phyloP scores from a whole-genome alignment of 2,329 filamentous ascomycete species.

The Aspergillaceae sp. region DNA sequence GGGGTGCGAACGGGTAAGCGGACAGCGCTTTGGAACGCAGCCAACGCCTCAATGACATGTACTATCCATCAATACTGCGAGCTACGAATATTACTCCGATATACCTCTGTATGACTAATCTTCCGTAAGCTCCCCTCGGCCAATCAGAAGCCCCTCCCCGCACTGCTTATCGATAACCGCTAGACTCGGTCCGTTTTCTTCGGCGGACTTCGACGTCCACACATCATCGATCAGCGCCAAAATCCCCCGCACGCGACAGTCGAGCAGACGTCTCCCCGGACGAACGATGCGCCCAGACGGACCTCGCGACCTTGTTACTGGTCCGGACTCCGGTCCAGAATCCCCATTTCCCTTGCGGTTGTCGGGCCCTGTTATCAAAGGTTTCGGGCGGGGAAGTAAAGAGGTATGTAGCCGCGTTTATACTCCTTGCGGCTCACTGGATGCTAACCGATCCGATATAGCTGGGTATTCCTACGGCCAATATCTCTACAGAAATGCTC shows the following conservation, averaged over 20 bases:
- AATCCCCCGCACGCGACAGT: background rate
- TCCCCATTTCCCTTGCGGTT: constrained; percentile 74
- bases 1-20: constrained; percentile 52
- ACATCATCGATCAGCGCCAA: background rate
- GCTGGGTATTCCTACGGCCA: constrained; percentile 95
- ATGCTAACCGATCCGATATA: constrained; percentile 28
- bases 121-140: background rate
- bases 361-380: constrained; percentile 79
- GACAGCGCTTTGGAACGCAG: no score
- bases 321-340: constrained; percentile 63
- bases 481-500: constrained; percentile 62
- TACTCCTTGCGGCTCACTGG: background rate
- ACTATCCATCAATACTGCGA: no score
- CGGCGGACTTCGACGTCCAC: background rate
- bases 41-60: no score
- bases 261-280: background rate
- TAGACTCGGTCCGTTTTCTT: background rate
- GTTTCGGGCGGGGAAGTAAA: constrained; percentile 88
- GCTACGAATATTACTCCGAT: no score
- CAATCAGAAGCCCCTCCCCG: background rate
- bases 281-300: constrained; percentile 39
- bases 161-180: background rate
- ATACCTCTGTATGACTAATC: no score
- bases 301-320: constrained; percentile 62
- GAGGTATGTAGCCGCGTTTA: constrained; percentile 49